phyloP scores from a whole-genome alignment of 257 asterid species.

The Jasminum sambac region DNA sequence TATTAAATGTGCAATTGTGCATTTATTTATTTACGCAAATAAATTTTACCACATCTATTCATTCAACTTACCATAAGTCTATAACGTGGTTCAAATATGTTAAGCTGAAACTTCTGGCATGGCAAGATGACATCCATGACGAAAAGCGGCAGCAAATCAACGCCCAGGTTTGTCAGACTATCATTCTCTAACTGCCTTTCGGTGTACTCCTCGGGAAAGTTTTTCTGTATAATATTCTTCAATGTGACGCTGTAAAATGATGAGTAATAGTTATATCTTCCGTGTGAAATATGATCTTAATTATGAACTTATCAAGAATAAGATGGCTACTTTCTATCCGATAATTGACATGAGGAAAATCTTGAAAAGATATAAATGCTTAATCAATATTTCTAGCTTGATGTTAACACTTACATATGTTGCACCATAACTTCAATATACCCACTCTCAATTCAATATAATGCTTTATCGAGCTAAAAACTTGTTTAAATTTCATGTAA shows the following conservation, averaged over 20 bases:
- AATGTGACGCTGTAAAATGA: constrained; percentile 72
- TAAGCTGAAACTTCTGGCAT: constrained; percentile 91
- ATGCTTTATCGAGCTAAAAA: background rate
- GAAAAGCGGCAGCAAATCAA: constrained; percentile 87
- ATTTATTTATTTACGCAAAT: background rate
- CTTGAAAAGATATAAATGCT: constrained; percentile 9
- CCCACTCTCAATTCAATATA: constrained; percentile 4
- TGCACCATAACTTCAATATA: background rate
- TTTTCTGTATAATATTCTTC: constrained; percentile 88
- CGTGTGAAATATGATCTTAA: constrained; percentile 9
- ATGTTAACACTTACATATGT: background rate
- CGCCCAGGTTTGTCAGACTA: constrained; percentile 65
- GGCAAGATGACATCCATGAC: constrained; percentile 97
- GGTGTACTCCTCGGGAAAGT: constrained; percentile 82
- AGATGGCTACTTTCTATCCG: background rate
- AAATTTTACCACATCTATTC: background rate
- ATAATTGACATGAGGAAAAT: constrained; percentile 3
- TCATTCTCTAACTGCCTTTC: constrained; percentile 84
- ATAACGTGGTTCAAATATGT: constrained; percentile 98
- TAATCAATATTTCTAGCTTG: background rate
- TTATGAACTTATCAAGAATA: constrained; percentile 12
- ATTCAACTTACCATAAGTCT: constrained; percentile 85
- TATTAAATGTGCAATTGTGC: background rate
- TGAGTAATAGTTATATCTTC: constrained; percentile 26
- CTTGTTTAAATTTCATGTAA: background rate